Conservation (phyloP, 108 stramenopile species). For the Parietichytrium sp. region DNA sequence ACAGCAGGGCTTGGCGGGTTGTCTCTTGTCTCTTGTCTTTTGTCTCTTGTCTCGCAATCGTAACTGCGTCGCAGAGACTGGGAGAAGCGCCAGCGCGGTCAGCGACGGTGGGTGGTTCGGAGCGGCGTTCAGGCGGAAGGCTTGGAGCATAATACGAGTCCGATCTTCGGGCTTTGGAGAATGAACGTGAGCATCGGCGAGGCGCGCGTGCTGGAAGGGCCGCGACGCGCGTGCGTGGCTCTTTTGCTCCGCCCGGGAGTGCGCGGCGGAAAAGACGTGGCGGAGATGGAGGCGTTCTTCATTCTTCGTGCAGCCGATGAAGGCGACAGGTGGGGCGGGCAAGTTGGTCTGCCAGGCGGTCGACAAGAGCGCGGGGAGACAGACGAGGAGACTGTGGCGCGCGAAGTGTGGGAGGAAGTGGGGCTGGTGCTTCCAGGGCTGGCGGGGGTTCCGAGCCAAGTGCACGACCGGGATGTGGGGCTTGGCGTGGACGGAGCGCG, state of each 20-base stretch:
- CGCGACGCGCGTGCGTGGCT: constrained; percentile 30
- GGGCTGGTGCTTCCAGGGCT: constrained; percentile 9
- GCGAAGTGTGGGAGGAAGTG: constrained; percentile 25
- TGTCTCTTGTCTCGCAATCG: too few relatives aligned
- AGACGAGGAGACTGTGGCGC: constrained; percentile 13
- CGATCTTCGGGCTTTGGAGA: too few relatives aligned
- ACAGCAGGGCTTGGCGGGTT: too few relatives aligned
- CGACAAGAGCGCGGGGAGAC: not conserved
- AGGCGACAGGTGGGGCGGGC: constrained; percentile 25
- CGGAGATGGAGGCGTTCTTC: constrained; percentile 23
- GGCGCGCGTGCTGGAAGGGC: not conserved
- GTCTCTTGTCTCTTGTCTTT: too few relatives aligned
- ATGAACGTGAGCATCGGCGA: too few relatives aligned
- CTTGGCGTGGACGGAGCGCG: not conserved
- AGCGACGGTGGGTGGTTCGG: too few relatives aligned
- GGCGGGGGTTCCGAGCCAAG: too few relatives aligned
- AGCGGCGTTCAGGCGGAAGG: too few relatives aligned
- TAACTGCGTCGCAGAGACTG: too few relatives aligned
- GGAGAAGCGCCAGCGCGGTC: too few relatives aligned
- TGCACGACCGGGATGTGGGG: too few relatives aligned
- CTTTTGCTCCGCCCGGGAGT: not conserved
- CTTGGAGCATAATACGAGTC: too few relatives aligned
- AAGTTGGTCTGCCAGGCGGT: constrained; percentile 18
- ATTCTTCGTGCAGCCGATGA: constrained; percentile 18
- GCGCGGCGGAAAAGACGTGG: not conserved